Conservation (phyloP, 1,284 basidiomycete species). For the Vanrija humicola region DNA sequence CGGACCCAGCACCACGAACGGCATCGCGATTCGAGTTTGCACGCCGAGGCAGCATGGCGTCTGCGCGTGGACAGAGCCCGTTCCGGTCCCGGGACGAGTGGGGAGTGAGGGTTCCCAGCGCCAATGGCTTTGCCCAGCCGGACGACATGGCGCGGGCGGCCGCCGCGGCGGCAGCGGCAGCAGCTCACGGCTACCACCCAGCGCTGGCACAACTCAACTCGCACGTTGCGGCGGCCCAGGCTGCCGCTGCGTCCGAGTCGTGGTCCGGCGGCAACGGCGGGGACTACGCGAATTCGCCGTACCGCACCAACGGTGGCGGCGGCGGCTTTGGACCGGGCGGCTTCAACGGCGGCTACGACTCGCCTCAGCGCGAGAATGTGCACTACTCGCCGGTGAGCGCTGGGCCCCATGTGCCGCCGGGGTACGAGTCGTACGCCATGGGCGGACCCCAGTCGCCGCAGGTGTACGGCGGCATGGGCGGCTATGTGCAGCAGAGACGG, state of each 20-base stretch:
- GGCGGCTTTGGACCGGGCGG: background rate
- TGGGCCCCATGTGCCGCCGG: background rate
- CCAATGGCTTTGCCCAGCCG: constrained; percentile 12
- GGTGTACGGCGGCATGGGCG: constrained; percentile 6
- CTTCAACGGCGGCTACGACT: background rate
- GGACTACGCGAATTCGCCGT: background rate
- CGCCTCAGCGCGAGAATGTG: background rate
- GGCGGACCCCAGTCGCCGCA: constrained; percentile 1
- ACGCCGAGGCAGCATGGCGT: constrained; percentile 6
- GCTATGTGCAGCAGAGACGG: constrained; percentile 5
- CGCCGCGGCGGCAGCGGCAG: constrained; percentile 1
- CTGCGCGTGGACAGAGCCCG: constrained; percentile 12
- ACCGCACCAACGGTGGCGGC: background rate
- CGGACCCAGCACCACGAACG: constrained; percentile 12
- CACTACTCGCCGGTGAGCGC: background rate
- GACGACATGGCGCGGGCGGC: constrained; percentile 10
- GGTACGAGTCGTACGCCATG: constrained; percentile 2
- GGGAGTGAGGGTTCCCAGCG: constrained; percentile 8
- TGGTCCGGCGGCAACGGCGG: constrained; percentile 1
- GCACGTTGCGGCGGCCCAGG: constrained; percentile 1
- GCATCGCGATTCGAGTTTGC: constrained; percentile 22
- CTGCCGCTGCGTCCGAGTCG: background rate
- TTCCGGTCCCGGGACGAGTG: constrained; percentile 19
- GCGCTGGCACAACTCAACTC: constrained; percentile 20
- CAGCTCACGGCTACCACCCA: constrained; percentile 13